These are phyloP conservation scores for Cytospora piceicola DNA, from an alignment of 2,329 filamentous ascomycete species.

Conservation along the genomic window DNA sequence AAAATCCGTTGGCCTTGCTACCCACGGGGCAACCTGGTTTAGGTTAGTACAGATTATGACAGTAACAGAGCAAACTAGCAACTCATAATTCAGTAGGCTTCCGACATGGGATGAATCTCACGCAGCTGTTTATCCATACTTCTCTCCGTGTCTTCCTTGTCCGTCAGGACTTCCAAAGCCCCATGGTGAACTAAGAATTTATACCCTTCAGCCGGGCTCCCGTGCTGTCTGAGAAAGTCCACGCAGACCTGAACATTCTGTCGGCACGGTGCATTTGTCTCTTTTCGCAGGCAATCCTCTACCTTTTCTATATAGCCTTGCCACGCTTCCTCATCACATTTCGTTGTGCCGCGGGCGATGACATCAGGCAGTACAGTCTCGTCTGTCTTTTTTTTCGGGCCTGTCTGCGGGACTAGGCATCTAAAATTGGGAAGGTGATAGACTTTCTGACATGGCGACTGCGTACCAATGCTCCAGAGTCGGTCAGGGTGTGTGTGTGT, in stretches of 20 bases:
- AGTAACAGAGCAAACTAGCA: not conserved
- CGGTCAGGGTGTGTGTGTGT: no score
- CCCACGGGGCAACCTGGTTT: not conserved
- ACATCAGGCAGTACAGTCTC: not conserved
- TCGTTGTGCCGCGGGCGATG: not conserved
- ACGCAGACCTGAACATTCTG: not conserved
- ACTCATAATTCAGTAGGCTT: not conserved
- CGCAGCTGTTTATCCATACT: not conserved
- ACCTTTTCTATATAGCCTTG: not conserved
- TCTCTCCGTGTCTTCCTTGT: not conserved
- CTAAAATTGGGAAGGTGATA: no score
- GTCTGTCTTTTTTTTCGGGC: not conserved
- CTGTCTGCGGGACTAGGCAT: no score
- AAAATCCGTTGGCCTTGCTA: not conserved
- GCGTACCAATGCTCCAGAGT: no score
- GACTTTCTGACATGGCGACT: no score
- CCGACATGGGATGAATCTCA: not conserved
- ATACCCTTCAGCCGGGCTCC: not conserved
- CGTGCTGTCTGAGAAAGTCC: not conserved
- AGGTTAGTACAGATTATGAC: not conserved
- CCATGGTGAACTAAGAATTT: not conserved
- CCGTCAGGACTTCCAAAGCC: not conserved
- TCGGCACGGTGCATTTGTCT: not conserved
- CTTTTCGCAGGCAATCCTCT: not conserved
- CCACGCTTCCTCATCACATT: not conserved